Conservation (phyloP, 2,329 filamentous ascomycete species). For the Verticillium dahliae region DNA sequence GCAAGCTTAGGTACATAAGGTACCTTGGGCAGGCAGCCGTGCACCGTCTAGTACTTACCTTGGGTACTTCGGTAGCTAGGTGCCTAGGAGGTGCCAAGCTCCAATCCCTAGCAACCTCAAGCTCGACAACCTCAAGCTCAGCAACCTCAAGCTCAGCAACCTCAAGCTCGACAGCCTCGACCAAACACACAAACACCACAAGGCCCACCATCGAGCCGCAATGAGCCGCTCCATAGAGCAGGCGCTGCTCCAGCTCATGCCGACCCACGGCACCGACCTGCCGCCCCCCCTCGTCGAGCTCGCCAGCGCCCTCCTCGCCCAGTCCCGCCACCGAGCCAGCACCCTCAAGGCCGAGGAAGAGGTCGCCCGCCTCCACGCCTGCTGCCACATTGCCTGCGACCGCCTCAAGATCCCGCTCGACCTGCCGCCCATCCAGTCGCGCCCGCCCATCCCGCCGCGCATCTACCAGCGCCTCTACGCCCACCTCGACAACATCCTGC, state of each 20-base stretch:
- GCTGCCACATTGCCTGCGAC: conserved; percentile 84
- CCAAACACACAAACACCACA: too few species aligned
- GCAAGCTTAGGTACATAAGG: too few species aligned
- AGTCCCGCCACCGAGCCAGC: conserved; percentile 71
- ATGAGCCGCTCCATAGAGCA: conserved; percentile 76
- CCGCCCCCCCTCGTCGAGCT: conserved; percentile 66
- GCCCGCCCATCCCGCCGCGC: conserved; percentile 70
- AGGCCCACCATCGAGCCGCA: too few species aligned
- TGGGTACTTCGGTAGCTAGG: too few species aligned
- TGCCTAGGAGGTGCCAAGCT: too few species aligned
- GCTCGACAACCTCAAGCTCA: too few species aligned
- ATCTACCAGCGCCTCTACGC: conserved; percentile 79
- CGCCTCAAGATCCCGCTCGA: conserved; percentile 72
- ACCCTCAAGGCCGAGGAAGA: conserved; percentile 81
- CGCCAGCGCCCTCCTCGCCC: conserved; percentile 67
- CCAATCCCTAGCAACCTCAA: too few species aligned
- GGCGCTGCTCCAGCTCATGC: conserved; percentile 66
- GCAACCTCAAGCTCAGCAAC: too few species aligned
- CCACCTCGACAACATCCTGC: conserved; percentile 70
- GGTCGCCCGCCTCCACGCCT: conserved; percentile 76
- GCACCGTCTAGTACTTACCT: too few species aligned
- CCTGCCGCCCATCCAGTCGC: conserved; percentile 68
- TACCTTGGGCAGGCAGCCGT: too few species aligned
- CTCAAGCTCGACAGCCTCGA: too few species aligned
- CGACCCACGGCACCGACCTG: conserved; percentile 61